These are phyloP conservation scores for Wickerhamiella slavikovae DNA, from an alignment of 805 yeast genomes.

Conservation along the genomic window DNA sequence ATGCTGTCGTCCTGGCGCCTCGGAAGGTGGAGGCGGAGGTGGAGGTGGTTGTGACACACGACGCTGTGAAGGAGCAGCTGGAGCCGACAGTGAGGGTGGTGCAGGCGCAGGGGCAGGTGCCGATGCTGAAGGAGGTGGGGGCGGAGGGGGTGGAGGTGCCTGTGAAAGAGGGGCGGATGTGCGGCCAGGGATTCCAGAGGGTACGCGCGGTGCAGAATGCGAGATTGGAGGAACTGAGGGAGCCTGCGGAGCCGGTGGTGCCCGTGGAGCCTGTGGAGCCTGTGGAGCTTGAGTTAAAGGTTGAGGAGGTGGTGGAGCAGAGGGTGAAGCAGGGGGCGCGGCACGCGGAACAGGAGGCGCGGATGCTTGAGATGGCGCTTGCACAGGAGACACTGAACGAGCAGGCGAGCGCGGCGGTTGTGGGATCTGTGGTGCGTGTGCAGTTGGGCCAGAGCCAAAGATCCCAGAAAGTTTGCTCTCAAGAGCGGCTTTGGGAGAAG, in stretches of 20 bases:
- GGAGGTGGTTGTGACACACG: constrained; percentile 14
- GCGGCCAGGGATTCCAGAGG: no score
- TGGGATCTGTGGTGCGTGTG: no score
- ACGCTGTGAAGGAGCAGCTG: constrained; percentile 6
- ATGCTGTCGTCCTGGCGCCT: constrained; percentile 4
- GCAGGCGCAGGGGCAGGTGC: constrained; percentile 4
- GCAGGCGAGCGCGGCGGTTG: no score
- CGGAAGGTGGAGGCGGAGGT: constrained; percentile 10
- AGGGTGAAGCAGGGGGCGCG: no score
- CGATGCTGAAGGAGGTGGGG: constrained; percentile 10
- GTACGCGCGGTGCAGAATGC: constrained; percentile 4
- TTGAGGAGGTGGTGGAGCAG: no score
- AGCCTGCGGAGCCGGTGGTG: constrained; percentile 11
- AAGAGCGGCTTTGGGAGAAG: no score
- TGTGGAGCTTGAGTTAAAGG: constrained; percentile 10
- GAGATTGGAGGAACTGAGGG: constrained; percentile 10
- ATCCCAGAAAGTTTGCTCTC: no score
- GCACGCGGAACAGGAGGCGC: no score
- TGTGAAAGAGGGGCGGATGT: constrained; percentile 10
- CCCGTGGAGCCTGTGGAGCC: constrained; percentile 12
- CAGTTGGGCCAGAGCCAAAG: no score
- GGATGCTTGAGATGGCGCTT: no score
- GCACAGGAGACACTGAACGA: no score
- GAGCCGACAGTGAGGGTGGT: constrained; percentile 3
- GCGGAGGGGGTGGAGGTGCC: constrained; percentile 10